Conservation (phyloP, 164 flowering plant species). For the Vitis riparia region DNA sequence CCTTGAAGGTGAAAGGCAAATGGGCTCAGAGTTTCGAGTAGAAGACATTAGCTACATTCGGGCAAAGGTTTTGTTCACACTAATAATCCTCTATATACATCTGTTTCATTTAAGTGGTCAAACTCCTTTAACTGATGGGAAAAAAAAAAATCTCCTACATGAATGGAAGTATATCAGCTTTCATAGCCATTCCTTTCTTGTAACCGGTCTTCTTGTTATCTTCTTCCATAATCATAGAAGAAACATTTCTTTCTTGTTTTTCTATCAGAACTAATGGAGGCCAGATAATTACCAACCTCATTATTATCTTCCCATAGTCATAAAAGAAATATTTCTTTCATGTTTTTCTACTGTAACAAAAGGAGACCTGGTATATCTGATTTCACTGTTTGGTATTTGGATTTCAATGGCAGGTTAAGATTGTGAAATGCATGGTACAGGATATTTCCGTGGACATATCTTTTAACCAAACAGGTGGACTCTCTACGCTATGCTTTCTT, state of each 20-base stretch:
- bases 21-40: constrained; percentile 18
- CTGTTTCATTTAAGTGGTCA: background rate
- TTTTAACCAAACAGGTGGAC: constrained; percentile 40
- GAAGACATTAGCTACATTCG: constrained; percentile 24
- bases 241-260: too few species aligned
- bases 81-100: background rate
- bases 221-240: too few species aligned
- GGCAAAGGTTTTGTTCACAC: constrained; percentile 30
- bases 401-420: constrained; percentile 29
- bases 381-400: constrained; percentile 5
- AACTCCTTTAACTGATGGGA: too few species aligned
- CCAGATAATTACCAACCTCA: background rate
- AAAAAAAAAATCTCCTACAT: too few species aligned
- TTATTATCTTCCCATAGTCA: background rate
- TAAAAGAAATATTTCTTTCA: background rate
- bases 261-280: too few species aligned
- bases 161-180: too few species aligned
- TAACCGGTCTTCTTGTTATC: too few species aligned
- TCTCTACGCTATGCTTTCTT: constrained; percentile 33
- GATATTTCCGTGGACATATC: constrained; percentile 33
- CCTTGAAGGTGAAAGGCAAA: constrained; percentile 17
- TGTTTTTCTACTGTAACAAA: constrained; percentile 1
- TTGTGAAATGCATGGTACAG: constrained; percentile 32
- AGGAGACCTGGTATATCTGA: background rate
- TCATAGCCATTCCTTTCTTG: too few species aligned